Base-by-base conservation (phyloP, 345 rosid species). In the Abelmoschus esculentus region DNA sequence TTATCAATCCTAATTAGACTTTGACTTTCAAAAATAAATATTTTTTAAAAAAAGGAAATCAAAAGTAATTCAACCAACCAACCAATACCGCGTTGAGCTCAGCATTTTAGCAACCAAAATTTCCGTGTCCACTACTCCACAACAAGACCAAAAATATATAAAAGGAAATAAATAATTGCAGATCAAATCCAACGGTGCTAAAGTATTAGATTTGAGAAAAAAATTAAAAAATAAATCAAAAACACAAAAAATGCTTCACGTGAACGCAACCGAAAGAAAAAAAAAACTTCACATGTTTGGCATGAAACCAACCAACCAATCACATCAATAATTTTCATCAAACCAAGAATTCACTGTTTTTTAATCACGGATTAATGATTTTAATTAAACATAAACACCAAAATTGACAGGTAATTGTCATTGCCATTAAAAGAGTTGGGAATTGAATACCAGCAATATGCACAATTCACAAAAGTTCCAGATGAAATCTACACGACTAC, bases 81-180 rank as follows among this genome's bases (percentile, higher is more conserved):
- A 53, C 57, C 10, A 54, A 63, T 38, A 36, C 54, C 75, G 75
- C 18, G 70, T 72, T 54, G 75, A 64, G 70, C 70, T 72, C 69
- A 64, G 69, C 70, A 60, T 58, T 18, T 28, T 12, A n/a, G n/a
- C 22, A 28, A 49, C 36, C 57, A 44, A 26, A 3, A 3, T 47
- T 70, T 49, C 26, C 26, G 26, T 52, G 56, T 52, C 26, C 26
- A 17, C 22, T 17, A 22, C 26, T 22, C 26, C 26, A 7, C 26
- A 6, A 26, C 22, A 3, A 68, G 19, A 55, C 17, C 5, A 44
- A 14, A 22, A 46, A 46, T 10, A 46, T 10, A 46, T 13, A 49
- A 49, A 14, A 49, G 13, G 7, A 49, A 22, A 36, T 7, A 31
- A 17, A 38, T 14, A 13, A 11, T 14, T 3, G 55, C 4, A 8